phyloP scores from a whole-genome alignment of 805 yeast genomes.

The Starmerella vaccinii region DNA sequence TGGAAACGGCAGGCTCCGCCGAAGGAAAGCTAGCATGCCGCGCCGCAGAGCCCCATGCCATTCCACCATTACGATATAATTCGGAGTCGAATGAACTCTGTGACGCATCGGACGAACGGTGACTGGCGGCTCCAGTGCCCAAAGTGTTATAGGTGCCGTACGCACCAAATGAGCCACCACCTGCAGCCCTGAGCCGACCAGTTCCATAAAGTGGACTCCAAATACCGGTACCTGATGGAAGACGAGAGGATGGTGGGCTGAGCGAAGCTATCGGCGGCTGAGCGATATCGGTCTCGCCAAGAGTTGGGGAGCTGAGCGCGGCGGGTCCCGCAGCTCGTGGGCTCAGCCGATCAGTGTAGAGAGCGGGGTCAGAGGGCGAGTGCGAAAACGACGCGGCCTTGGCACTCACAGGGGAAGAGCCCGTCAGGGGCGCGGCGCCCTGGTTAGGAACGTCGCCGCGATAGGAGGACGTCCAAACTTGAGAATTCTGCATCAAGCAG shows the following conservation, averaged over 20 bases:
- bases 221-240: neutral
- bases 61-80: constrained; percentile 23
- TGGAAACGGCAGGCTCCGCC: constrained; percentile 1
- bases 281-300: neutral
- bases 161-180: constrained; percentile 19
- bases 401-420: neutral
- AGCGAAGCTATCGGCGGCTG: neutral
- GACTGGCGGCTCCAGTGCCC: constrained; percentile 1
- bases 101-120: constrained; percentile 11
- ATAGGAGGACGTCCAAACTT: constrained; percentile 13
- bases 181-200: neutral
- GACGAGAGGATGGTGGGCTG: neutral
- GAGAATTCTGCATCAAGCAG: constrained; percentile 13
- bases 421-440: neutral
- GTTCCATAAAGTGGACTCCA: constrained; percentile 5
- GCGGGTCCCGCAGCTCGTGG: neutral
- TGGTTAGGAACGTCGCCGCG: neutral
- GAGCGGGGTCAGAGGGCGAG: neutral
- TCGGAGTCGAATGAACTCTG: constrained; percentile 21
- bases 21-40: constrained; percentile 14
- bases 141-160: constrained; percentile 12
- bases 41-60: constrained; percentile 26
- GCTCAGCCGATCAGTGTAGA: neutral
- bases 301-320: neutral
- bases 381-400: neutral